Evolutionary conservation across 1,139 yeast genomes (phyloP).

Genomic region (Magnusiomyces sp.): DNA sequence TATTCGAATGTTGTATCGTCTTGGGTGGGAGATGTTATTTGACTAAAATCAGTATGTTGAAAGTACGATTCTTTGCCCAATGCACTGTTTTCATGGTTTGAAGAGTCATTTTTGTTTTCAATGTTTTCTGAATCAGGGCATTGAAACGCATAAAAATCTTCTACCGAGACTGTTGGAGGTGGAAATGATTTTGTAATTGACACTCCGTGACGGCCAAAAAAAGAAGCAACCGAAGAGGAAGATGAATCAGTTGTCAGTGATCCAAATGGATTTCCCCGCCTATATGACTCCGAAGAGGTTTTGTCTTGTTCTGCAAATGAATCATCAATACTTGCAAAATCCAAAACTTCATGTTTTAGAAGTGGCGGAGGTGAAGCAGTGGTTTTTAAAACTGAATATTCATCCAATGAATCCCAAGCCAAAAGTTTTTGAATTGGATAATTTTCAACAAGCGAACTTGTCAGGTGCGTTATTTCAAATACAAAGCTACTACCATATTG

Average conservation of each 20-base stretch:
- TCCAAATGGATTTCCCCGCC: neutral
- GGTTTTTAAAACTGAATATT: conserved; percentile 26
- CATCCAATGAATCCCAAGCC: conserved; percentile 22
- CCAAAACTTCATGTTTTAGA: conserved; percentile 7
- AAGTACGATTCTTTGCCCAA: neutral
- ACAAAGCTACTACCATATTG: conserved; percentile 16
- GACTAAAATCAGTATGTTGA: neutral
- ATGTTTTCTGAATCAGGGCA: neutral
- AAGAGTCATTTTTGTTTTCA: neutral
- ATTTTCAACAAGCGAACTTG: conserved; percentile 17
- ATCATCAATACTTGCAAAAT: conserved; percentile 11
- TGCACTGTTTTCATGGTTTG: neutral
- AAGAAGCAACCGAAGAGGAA: neutral
- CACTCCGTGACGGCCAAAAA: neutral
- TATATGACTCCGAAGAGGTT: neutral
- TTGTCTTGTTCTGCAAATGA: conserved; percentile 9
- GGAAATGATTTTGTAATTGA: neutral
- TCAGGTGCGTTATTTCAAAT: conserved; percentile 16
- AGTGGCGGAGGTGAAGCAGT: conserved; percentile 11
- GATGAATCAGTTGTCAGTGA: neutral
- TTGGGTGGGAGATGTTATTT: neutral
- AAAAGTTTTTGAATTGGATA: conserved; percentile 20
- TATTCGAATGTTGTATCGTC: neutral
- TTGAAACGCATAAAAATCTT: neutral
- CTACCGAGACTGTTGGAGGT: neutral